These are phyloP conservation scores for Solanum tarapatanum DNA, from an alignment of 257 asterid species.

Conservation along the genomic window DNA sequence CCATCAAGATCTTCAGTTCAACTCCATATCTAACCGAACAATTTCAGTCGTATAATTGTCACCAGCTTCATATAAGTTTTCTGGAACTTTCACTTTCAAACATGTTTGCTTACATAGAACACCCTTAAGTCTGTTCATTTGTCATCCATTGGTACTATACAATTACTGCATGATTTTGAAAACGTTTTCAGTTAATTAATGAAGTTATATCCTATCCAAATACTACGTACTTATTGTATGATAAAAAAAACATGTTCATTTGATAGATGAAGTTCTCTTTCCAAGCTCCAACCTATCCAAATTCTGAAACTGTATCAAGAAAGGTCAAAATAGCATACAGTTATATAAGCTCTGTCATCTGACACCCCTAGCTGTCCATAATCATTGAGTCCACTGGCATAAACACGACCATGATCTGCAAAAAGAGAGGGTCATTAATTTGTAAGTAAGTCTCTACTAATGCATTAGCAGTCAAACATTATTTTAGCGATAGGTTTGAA, in stretches of 20 bases:
- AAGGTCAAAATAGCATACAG: conserved; percentile 47
- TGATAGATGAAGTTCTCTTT: not conserved
- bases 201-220: not conserved
- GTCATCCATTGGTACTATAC: not conserved
- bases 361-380: conserved; percentile 85
- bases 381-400: conserved; percentile 92
- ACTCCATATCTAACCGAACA: not conserved
- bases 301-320: not conserved
- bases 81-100: not conserved
- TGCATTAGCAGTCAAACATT: not conserved
- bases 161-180: not conserved
- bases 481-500: not conserved
- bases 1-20: not conserved
- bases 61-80: not conserved
- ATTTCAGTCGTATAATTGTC: not conserved
- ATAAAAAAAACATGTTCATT: not conserved
- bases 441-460: conserved; percentile 17
- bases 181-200: not conserved
- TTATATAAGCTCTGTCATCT: conserved; percentile 40
- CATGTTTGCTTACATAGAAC: not conserved
- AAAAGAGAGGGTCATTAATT: conserved; percentile 12
- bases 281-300: not conserved
- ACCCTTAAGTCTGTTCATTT: not conserved
- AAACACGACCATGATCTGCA: conserved; percentile 79
- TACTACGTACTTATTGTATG: not conserved